Conservation (phyloP, 1,284 basidiomycete species). For the Sparassis latifolia region DNA sequence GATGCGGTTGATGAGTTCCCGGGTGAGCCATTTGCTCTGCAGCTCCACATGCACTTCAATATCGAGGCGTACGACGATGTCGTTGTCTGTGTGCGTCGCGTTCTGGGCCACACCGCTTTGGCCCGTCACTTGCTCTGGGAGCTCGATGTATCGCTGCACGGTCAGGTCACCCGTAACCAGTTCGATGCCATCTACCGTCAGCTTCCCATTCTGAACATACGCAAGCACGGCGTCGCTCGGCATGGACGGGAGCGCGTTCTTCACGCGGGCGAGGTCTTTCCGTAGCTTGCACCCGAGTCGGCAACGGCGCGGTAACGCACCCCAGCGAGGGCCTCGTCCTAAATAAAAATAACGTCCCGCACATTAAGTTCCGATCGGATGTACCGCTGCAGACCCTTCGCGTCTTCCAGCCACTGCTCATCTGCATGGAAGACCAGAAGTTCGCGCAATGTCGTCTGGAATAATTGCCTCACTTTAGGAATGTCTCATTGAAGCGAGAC, state of each 20-base stretch:
- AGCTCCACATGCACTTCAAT: constrained; percentile 84
- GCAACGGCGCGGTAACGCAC: constrained; percentile 90
- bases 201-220: constrained; percentile 73
- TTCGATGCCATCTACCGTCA: constrained; percentile 87
- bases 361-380: constrained; percentile 96
- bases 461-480: not conserved
- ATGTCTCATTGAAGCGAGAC: no score
- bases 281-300: constrained; percentile 94
- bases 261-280: constrained; percentile 89
- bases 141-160: constrained; percentile 87
- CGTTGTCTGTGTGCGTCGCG: constrained; percentile 88
- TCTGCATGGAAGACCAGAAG: constrained; percentile 93
- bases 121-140: constrained; percentile 44
- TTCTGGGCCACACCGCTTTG: constrained; percentile 57
- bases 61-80: constrained; percentile 92
- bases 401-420: constrained; percentile 80
- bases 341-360: constrained; percentile 83
- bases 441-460: constrained; percentile 86
- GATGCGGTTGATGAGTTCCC: constrained; percentile 90
- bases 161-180: constrained; percentile 87
- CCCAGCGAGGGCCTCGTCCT: constrained; percentile 82
- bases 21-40: constrained; percentile 81
- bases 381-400: constrained; percentile 82
- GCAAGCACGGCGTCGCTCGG: constrained; percentile 80
- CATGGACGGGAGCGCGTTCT: constrained; percentile 79